Base-by-base conservation (phyloP, 83 land plant genomes). In the Larix sibirica region DNA sequence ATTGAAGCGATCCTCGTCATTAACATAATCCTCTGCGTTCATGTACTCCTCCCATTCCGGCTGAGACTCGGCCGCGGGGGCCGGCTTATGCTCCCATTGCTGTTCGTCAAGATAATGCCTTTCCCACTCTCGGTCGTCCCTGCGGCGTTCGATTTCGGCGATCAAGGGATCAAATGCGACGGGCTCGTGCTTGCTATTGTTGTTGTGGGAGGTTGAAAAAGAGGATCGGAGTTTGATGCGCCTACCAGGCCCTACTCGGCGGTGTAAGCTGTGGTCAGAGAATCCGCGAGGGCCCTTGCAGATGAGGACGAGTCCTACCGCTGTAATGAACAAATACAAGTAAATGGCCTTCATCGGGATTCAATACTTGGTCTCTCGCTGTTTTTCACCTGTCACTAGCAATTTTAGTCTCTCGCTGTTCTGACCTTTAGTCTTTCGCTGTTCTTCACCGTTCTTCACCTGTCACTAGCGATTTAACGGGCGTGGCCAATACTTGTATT, bases 61-160 rank as follows among this genome's bases (percentile, higher is more conserved):
- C 86, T 87, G 88, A 9, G 89, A 18, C 89, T 95, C 92, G 1
- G 77, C 61, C n/a, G 75, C 93, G 0, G 88, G 89, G 16, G 74
- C 83, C 14, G 89, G 86, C 17, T 76, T 7, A 8, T 85, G 61
- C 23, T 71, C 26, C 16, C 33, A 36, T 20, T 77, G 56, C 13
- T 54, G 3, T 26, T 84, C 83, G 40, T 74, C 79, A 42, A 89
- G 62, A 59, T 87, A 82, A 31, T 84, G 86, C 81, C 83, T 82
- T 89, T 95, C 97, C 95, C 95, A 95, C 38, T 90, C 85, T 67
- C 86, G 81, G 89, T 95, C 92, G 79, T 93, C 95, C 62, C 91
- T 80, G 54, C 77, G 83, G 38, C 85, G 93, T 88, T 95, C 94
- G 50, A 93, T 90, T 36, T 86, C 87, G 36, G 95, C 91, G 42